Base-by-base conservation (phyloP, 129 eudicot species). In the Saussurea involucrata region DNA sequence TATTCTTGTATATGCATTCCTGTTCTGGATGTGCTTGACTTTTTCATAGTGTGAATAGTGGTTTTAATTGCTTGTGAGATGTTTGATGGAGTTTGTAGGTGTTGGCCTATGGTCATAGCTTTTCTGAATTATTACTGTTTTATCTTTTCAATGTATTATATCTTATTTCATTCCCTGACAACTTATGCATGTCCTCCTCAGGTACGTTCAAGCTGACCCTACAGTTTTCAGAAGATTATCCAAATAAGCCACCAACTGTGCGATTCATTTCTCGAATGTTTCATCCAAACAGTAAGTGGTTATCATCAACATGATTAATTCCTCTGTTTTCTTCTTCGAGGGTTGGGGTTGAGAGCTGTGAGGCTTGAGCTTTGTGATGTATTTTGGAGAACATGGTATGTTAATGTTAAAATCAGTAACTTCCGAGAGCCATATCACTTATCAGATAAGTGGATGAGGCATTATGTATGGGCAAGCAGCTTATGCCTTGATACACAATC, bases 211-310 rank as follows among this genome's bases (percentile, higher is more conserved):
- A 85, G 86, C 83, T 90, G 86, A 87, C 92, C 8, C 91, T 90
- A 83, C 95, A 90, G 71, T 89, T 86, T 55, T 72, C 85, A 13
- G 93, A 89, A 86, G 94, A 89, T 67, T 86, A 86, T 75, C 91
- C 91, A 33, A 89, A 89, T 73, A 89, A 89, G 75, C 96, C 96
- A 44, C 96, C 96, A 33, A 87, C 92, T 53, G 96, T 90, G 70
- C 92, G 96, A 49, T 90, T 90, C 82, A 86, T 90, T 69, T 90
- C 96, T 46, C 80, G 96, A 74, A 90, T 90, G 96, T 90, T 90
- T 66, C 96, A 90, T 83, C 96, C 96, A 46, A 90, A 90, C 58
- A 90, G 96, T 90, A 87, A 83, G 96, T 80, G 74, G 13, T 66
- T 73, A 68, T 60, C 72, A 49, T 37, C 24, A 61, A 24, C 46